phyloP scores from a whole-genome alignment of 2,329 filamentous ascomycete genomes.

The Sporothrix curviconia region DNA sequence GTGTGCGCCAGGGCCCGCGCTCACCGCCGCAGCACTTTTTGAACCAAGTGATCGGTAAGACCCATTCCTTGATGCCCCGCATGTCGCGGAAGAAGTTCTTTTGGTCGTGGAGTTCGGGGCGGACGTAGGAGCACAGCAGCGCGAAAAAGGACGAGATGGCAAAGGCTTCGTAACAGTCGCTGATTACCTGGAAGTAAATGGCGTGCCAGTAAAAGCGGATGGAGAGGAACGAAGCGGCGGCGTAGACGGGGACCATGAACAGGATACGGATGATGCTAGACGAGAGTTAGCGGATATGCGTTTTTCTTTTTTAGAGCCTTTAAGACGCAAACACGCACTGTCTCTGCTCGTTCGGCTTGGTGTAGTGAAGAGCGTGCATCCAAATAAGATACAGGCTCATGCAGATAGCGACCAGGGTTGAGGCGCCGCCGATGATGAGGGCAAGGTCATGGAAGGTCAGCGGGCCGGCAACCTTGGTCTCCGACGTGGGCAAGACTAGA shows the following conservation, averaged over 20 bases:
- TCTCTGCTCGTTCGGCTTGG: conserved; percentile 52
- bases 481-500: conserved; percentile 38
- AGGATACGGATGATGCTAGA: conserved; percentile 76
- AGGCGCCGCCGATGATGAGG: conserved; percentile 43
- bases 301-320: too few relatives aligned
- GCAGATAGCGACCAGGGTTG: conserved; percentile 44
- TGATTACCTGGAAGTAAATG: conserved; percentile 73
- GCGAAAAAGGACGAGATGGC: conserved; percentile 83
- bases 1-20: conserved; percentile 64
- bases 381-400: conserved; percentile 51
- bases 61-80: conserved; percentile 61
- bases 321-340: conserved; percentile 45
- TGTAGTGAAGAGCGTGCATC: conserved; percentile 55
- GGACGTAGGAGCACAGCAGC: conserved; percentile 73
- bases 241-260: conserved; percentile 80
- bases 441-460: conserved; percentile 51
- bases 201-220: conserved; percentile 69
- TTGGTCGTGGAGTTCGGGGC: conserved; percentile 69
- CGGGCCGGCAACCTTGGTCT: conserved; percentile 39
- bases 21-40: conserved; percentile 64
- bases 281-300: too few relatives aligned
- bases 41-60: conserved; percentile 65
- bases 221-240: conserved; percentile 65
- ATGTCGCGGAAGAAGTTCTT: conserved; percentile 73
- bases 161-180: conserved; percentile 85